Evolutionary conservation across 371 early-diverging fungal genomes (phyloP), one percentile per base, ranked within the genome.

Genomic region (Funneliformis caledonium): DNA sequence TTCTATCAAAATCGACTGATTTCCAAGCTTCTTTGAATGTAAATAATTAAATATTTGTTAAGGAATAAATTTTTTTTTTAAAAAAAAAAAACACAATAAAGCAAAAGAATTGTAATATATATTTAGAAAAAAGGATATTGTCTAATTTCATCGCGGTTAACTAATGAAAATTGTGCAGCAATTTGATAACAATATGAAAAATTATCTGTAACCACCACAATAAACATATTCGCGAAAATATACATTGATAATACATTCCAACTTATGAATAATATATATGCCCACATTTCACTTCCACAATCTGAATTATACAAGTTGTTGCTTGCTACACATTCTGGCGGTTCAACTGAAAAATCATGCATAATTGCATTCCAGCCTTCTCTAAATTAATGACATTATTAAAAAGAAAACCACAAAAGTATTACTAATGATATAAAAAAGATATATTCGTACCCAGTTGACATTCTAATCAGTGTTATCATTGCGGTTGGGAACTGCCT

Each of bases 171-270:
- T 22, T 88, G 88, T 37, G 90, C 87, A 2, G 89, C 88, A 60
- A 90, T 89, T 76, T 93, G 92, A 76, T 93, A 92, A 14, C 91
- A 90, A 74, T 92, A 93, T 4, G 91, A 89, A 73, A 93, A 94
- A 82, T 92, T 93, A 81, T 93, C 93, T 64, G 91, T 85, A 42
- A 94, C 92, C 47, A 93, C 90, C 14, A 90, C 92, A 6, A 92
- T 90, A 83, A 93, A 93, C 85, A 94, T 90, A 80, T 91, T 91
- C 0, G 89, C 88, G 75, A 94, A 91, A 60, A 94, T 94, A 79
- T 93, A 92, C 92, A 92, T 94, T 60, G 93, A 93, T 14, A 94
- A 88, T 64, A 94, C 88, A 81, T 92, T 92, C 85, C 92, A 94
- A 0, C 90, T 84, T 52, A 92, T 82, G 70, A 94, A 93, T 50